These are phyloP conservation scores for Hortiboletus campestris DNA, from an alignment of 768 basidiomycete species.

Conservation along the genomic window DNA sequence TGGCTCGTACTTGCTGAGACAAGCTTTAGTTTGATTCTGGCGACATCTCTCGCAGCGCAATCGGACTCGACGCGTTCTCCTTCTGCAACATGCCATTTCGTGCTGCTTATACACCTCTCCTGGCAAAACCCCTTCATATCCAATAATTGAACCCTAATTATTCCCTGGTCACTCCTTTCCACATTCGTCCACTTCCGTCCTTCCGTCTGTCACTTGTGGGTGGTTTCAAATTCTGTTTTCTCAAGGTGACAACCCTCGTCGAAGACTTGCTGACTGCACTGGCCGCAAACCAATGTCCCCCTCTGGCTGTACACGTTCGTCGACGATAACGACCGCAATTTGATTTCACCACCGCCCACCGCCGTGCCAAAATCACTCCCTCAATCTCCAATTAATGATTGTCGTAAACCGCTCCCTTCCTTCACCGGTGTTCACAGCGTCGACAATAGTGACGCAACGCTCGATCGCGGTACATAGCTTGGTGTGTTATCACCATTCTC, in stretches of 20 bases:
- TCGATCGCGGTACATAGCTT: slow-evolving; percentile 1
- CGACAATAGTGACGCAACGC: slow-evolving; percentile 2
- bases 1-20: slow-evolving; percentile 2
- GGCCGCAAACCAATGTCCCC: not conserved
- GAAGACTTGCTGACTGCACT: not conserved
- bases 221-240: slow-evolving; percentile 9
- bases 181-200: slow-evolving; percentile 4
- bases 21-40: slow-evolving; percentile 20
- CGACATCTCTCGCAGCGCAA: not conserved
- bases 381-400: slow-evolving; percentile 17
- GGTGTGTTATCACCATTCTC: not conserved
- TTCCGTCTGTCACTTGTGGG: not conserved
- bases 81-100: slow-evolving; percentile 8
- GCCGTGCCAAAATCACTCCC: slow-evolving; percentile 5
- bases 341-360: slow-evolving; percentile 4
- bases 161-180: slow-evolving; percentile 3
- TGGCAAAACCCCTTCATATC: slow-evolving; percentile 22
- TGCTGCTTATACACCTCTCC: slow-evolving; percentile 8
- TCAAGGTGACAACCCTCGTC: not conserved
- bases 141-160: slow-evolving; percentile 26
- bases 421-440: slow-evolving; percentile 16
- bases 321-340: slow-evolving; percentile 8
- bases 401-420: slow-evolving; percentile 19
- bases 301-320: not conserved
- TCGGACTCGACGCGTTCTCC: not conserved